Conservation (phyloP, 2,329 filamentous ascomycete genomes). For the Cryphonectria radicalis region DNA sequence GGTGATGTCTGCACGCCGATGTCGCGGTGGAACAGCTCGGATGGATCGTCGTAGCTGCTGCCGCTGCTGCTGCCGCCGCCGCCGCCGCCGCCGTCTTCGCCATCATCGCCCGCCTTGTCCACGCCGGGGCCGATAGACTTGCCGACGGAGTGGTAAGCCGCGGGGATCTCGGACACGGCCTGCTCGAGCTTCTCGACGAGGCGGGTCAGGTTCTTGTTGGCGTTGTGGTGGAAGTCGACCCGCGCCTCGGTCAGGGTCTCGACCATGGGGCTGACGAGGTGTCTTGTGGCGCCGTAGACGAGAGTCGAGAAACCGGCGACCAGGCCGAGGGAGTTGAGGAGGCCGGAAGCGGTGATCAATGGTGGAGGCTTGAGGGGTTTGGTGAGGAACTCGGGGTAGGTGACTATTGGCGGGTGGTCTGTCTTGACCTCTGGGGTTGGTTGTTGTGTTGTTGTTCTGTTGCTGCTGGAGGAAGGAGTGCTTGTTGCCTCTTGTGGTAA, state of each 20-base stretch:
- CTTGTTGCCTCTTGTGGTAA: conserved; percentile 13
- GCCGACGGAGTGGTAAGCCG: conserved; percentile 30
- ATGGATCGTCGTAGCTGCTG: conserved; percentile 66
- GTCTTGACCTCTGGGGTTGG: conserved; percentile 35
- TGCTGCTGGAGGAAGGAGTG: conserved; percentile 14
- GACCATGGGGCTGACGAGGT: conserved; percentile 67
- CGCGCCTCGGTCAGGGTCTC: conserved; percentile 56
- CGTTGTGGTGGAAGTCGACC: conserved; percentile 54
- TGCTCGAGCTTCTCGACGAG: conserved; percentile 57
- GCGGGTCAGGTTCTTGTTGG: conserved; percentile 49
- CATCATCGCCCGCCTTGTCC: conserved; percentile 27
- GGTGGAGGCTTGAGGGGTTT: conserved; percentile 60
- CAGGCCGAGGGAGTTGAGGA: conserved; percentile 63
- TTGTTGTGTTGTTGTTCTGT: conserved; percentile 24
- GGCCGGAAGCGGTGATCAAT: conserved; percentile 62
- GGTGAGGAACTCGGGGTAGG: conserved; percentile 71
- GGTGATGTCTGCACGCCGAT: conserved; percentile 77
- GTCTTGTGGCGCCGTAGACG: conserved; percentile 73
- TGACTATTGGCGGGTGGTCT: conserved; percentile 65
- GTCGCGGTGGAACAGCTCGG: conserved; percentile 81
- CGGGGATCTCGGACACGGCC: conserved; percentile 65
- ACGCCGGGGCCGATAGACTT: conserved; percentile 31
- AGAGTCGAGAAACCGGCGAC: conserved; percentile 62
- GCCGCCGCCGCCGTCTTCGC: conserved; percentile 39
- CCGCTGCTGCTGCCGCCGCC: conserved; percentile 46